phyloP scores from a whole-genome alignment of 2,329 filamentous ascomycete genomes.

The Stachybotrys elegans region DNA sequence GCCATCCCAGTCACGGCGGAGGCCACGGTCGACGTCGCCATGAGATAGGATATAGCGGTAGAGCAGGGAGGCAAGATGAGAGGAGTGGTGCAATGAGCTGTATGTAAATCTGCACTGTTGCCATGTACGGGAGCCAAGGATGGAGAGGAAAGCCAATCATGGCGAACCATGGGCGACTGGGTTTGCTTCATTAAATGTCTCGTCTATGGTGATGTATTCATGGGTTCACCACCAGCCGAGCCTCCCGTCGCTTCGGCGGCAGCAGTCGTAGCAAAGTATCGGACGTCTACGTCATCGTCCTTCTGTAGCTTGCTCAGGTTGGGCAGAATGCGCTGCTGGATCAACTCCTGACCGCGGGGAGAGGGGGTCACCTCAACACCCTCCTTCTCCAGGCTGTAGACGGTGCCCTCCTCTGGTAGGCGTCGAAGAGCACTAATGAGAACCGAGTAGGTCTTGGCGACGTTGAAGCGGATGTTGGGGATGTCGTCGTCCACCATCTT shows the following conservation, averaged over 20 bases:
- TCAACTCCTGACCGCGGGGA: conserved; percentile 69
- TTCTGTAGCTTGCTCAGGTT: conserved; percentile 93
- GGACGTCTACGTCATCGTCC: conserved; percentile 95
- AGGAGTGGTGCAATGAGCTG: no score
- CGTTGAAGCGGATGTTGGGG: conserved; percentile 98
- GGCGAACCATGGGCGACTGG: conserved; percentile 33
- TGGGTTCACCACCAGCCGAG: conserved; percentile 48
- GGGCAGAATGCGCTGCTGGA: conserved; percentile 80
- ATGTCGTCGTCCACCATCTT: conserved; percentile 92
- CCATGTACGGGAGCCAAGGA: no score
- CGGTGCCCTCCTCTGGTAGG: conserved; percentile 81
- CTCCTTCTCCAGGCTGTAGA: conserved; percentile 79
- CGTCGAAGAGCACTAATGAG: conserved; percentile 89
- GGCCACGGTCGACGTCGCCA: no score
- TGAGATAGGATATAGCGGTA: no score
- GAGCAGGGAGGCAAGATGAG: no score
- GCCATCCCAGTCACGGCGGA: no score
- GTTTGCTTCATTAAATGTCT: conserved; percentile 47
- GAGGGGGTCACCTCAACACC: conserved; percentile 59
- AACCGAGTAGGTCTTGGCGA: conserved; percentile 93
- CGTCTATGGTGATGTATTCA: conserved; percentile 62
- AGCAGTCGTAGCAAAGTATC: conserved; percentile 94
- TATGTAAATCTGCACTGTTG: no score
- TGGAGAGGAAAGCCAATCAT: no score
- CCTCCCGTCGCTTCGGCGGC: conserved; percentile 52